phyloP scores from a whole-genome alignment of 1,139 yeast species.

The Pneumocystis carinii region DNA sequence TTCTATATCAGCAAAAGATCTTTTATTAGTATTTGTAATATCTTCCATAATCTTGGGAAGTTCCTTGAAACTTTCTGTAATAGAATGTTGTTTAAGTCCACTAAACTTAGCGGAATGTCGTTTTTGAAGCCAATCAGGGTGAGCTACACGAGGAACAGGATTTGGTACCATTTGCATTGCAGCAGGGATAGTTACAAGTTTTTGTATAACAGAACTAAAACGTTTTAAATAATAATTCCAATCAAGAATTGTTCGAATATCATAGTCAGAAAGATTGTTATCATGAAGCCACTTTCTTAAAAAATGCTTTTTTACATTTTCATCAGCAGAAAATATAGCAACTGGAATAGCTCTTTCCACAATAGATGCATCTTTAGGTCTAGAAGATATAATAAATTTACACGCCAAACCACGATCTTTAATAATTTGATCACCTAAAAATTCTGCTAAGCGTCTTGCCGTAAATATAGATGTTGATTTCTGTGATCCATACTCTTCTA shows the following conservation, averaged over 20 bases:
- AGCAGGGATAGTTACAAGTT: conserved; percentile 93
- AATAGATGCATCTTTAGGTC: conserved; percentile 76
- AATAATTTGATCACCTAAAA: conserved; percentile 93
- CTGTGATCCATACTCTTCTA: conserved; percentile 77
- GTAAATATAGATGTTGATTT: conserved; percentile 94
- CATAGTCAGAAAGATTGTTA: conserved; percentile 62
- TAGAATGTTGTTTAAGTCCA: conserved; percentile 49
- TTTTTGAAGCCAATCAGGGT: conserved; percentile 83
- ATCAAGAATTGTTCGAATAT: conserved; percentile 77
- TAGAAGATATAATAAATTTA: conserved; percentile 77
- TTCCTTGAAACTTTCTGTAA: conserved; percentile 36
- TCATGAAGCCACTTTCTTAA: conserved; percentile 80
- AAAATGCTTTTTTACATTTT: conserved; percentile 42
- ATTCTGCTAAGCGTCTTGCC: conserved; percentile 83
- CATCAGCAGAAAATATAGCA: conserved; percentile 80
- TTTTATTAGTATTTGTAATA: conserved; percentile 8
- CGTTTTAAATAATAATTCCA: conserved; percentile 90
- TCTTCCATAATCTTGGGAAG: conserved; percentile 6
- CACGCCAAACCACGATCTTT: conserved; percentile 94
- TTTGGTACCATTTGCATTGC: conserved; percentile 79
- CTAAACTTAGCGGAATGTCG: conserved; percentile 49
- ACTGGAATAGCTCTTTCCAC: conserved; percentile 96
- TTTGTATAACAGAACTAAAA: conserved; percentile 82
- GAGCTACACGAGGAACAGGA: conserved; percentile 88
- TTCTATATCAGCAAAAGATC: neutral